Conservation (phyloP, 1,284 basidiomycete species). For the Boletus subluridellus region DNA sequence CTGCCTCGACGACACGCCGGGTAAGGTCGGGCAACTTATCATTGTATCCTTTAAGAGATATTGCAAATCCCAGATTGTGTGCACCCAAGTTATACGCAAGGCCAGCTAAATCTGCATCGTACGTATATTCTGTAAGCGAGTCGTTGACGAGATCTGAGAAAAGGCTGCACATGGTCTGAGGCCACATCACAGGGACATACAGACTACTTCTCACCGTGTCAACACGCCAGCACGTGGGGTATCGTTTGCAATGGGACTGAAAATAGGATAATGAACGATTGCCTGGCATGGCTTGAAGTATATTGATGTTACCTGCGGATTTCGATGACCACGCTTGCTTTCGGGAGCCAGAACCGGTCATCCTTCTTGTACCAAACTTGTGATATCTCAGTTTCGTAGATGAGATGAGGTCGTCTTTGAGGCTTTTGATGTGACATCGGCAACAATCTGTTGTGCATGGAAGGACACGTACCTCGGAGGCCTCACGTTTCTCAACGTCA, state of each 20-base stretch:
- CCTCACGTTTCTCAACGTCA: slow-evolving; percentile 71
- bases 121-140: slow-evolving; percentile 85
- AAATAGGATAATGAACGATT: slow-evolving; percentile 8
- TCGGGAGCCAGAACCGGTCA: slow-evolving; percentile 92
- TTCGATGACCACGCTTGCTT: slow-evolving; percentile 71
- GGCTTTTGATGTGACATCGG: slow-evolving; percentile 45
- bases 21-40: slow-evolving; percentile 86
- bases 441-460: not conserved
- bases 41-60: slow-evolving; percentile 86
- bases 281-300: not conserved
- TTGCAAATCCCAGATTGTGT: slow-evolving; percentile 65
- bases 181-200: not conserved
- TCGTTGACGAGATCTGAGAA: slow-evolving; percentile 87
- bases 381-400: slow-evolving; percentile 68
- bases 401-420: slow-evolving; percentile 67
- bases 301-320: slow-evolving; percentile 55
- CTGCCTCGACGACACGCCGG: slow-evolving; percentile 71
- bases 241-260: slow-evolving; percentile 51
- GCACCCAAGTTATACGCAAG: slow-evolving; percentile 74
- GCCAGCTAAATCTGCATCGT: slow-evolving; percentile 92
- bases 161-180: slow-evolving; percentile 48
- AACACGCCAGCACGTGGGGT: slow-evolving; percentile 59
- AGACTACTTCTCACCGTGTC: slow-evolving; percentile 48
- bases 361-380: slow-evolving; percentile 95
- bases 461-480: slow-evolving; percentile 49